Evolutionary conservation across 139 green algal species (phyloP).

Genomic region (Diplosphaera chodatii): DNA sequence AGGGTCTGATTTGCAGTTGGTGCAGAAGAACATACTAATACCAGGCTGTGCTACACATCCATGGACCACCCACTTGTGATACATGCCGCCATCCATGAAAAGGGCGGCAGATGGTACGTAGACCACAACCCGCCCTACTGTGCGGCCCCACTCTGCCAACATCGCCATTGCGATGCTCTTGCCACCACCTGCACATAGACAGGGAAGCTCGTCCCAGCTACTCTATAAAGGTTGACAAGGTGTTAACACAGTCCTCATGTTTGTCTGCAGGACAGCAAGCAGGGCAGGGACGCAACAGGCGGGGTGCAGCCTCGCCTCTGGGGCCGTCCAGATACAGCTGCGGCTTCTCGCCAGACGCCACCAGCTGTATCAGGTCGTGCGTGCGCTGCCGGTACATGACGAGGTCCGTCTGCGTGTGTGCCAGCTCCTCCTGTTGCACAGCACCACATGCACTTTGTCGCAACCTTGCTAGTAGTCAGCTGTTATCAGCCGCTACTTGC

Average conservation of each 20-base stretch:
- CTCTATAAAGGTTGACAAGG: too few species aligned
- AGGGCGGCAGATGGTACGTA: conserved; percentile 55
- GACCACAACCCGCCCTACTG: conserved; percentile 49
- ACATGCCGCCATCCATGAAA: conserved; percentile 51
- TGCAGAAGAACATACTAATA: too few species aligned
- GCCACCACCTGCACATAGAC: conserved; percentile 51
- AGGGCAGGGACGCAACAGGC: too few species aligned
- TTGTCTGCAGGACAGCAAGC: too few species aligned
- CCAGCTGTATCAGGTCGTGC: background rate
- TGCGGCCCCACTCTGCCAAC: conserved; percentile 48
- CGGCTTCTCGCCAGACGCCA: background rate
- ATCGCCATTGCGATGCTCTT: conserved; percentile 56
- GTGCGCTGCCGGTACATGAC: conserved; percentile 19
- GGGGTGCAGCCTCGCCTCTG: too few species aligned
- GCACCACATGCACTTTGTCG: too few species aligned
- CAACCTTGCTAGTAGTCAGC: too few species aligned
- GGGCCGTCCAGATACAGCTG: background rate
- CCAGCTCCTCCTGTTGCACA: conserved; percentile 28
- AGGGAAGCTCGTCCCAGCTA: too few species aligned
- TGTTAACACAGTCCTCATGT: too few species aligned
- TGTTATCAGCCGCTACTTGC: too few species aligned
- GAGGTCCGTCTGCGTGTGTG: conserved; percentile 4
- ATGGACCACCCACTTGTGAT: conserved; percentile 17
- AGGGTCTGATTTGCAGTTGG: too few species aligned
- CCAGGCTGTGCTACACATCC: too few species aligned